phyloP scores from a whole-genome alignment of 1,284 basidiomycete genomes.

The Pulveroboletus sp. region DNA sequence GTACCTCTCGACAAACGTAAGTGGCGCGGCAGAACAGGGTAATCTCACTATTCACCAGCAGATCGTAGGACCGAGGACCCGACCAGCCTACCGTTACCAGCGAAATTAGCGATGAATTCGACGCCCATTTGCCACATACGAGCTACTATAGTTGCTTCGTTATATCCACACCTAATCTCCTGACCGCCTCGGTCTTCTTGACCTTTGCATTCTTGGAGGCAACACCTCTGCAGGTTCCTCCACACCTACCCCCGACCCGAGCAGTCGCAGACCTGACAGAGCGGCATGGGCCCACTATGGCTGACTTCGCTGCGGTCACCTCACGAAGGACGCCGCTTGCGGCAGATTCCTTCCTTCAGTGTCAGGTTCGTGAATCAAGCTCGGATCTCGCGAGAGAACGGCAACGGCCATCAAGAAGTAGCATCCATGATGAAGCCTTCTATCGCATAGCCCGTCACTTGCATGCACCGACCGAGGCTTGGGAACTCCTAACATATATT shows the following conservation, averaged over 20 bases:
- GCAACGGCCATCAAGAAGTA: constrained; percentile 39
- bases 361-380: constrained; percentile 34
- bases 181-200: constrained; percentile 49
- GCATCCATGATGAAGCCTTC: constrained; percentile 45
- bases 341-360: constrained; percentile 40
- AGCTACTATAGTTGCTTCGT: constrained; percentile 27
- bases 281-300: constrained; percentile 50
- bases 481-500: constrained; percentile 37
- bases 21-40: constrained; percentile 24
- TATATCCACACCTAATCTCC: constrained; percentile 40
- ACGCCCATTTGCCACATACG: constrained; percentile 14
- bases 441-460: constrained; percentile 35
- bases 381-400: constrained; percentile 37
- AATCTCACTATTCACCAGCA: constrained; percentile 24
- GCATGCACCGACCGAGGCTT: constrained; percentile 24
- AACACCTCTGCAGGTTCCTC: constrained; percentile 44
- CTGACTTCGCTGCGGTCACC: constrained; percentile 45
- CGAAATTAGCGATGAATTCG: constrained; percentile 13
- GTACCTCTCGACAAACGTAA: constrained; percentile 32
- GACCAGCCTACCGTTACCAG: constrained; percentile 7
- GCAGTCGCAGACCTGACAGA: constrained; percentile 44
- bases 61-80: constrained; percentile 27
- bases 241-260: constrained; percentile 51
- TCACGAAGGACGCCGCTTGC: constrained; percentile 44
- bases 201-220: constrained; percentile 52